Conservation (phyloP, 306 rosid species). For the Vicia villosa region DNA sequence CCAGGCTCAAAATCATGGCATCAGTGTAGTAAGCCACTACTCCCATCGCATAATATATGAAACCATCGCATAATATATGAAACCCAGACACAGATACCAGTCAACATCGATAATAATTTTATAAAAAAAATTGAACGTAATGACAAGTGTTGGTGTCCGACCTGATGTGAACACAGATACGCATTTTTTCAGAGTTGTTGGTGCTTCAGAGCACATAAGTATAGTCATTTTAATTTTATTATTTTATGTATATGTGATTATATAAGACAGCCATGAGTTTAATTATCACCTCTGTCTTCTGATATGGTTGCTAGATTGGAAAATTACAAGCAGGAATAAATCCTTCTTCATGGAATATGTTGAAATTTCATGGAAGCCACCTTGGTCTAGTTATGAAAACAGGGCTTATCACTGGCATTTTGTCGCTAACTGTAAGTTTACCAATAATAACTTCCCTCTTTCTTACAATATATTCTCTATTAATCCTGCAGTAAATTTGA, state of each 20-base stretch:
- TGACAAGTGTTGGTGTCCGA: too few species aligned
- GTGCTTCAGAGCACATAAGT: background rate
- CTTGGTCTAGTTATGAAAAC: slow-evolving; percentile 69
- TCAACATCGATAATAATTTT: too few species aligned
- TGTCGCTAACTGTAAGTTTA: slow-evolving; percentile 84
- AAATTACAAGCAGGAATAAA: slow-evolving; percentile 78
- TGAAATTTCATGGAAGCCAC: slow-evolving; percentile 59
- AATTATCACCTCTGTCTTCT: slow-evolving; percentile 2
- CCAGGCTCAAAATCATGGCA: slow-evolving; percentile 76
- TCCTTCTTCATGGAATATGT: slow-evolving; percentile 85
- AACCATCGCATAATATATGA: too few species aligned
- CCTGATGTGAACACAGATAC: too few species aligned
- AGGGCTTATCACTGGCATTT: slow-evolving; percentile 86
- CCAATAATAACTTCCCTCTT: background rate
- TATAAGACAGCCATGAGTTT: background rate
- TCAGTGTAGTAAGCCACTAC: slow-evolving; percentile 60
- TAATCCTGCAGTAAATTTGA: background rate
- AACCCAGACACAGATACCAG: too few species aligned
- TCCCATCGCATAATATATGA: background rate
- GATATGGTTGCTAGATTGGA: slow-evolving; percentile 68
- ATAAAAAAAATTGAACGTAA: too few species aligned
- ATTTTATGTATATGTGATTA: too few species aligned
- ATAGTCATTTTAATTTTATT: background rate
- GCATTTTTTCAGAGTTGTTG: too few species aligned
- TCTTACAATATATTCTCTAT: background rate